Base-by-base conservation (phyloP, 129 eudicot species). In the Sambucus nigra region DNA sequence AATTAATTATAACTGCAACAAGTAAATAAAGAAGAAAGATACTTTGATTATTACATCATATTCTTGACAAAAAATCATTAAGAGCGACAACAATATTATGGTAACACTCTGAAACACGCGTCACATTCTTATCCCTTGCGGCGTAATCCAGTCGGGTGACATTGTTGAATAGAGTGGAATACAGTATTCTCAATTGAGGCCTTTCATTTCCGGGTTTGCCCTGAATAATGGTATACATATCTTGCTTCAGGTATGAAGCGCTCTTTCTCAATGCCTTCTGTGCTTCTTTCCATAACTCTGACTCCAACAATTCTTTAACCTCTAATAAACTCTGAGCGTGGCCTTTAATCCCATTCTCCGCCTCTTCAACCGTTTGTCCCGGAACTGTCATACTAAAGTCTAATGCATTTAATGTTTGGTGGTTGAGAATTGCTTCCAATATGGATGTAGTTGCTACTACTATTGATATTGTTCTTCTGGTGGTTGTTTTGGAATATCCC, bases 301-400 rank as follows among this genome's bases (percentile, higher is more conserved):
- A 21, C 42, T 70, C 75, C 45, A 35, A 35, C 32, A 74, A 18
- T 15, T 69, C 77, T 69, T 87, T 87, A 52, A 87, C 85, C 47
- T 65, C 65, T 21, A 82, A 45, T 49, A 82, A 20, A 17, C 72
- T 50, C 20, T 44, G 69, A 18, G 96, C 85, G 41, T 82, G 88
- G 55, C 25, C 57, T 66, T 60, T 61, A 32, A 87, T 73, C 55
- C 57, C 84, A 4, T 33, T 53, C 59, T 76, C 73, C 0, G 96
- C 93, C 52, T 87, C 85, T 60, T 87, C 96, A 7, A 76, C 38
- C 8, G 93, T 87, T 38, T 87, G 96, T 64, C 76, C 96, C 2
- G 93, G 96, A 60, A 62, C 75, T 5, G 96, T 87, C 70, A 82
- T 54, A 59, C 83, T 44, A 27, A 82, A 73, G 49, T 87, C 94